These are phyloP conservation scores for Niebla homalea DNA, from an alignment of 495 filamentous ascomycete genomes.

Conservation along the genomic window DNA sequence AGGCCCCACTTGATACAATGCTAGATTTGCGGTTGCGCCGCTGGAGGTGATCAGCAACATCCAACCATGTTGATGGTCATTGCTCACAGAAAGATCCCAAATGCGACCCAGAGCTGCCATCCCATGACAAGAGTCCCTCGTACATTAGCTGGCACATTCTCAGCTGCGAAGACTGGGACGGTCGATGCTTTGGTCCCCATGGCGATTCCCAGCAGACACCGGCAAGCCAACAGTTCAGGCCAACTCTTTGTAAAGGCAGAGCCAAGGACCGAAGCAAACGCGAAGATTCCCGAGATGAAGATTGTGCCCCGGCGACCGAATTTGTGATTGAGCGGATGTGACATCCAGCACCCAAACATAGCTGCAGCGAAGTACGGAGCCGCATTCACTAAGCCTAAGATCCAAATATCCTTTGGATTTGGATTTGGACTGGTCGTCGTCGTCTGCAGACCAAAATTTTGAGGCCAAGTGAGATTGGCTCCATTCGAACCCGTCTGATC, in stretches of 20 bases:
- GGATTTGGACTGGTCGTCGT: too few relatives aligned
- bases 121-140: slow-evolving; percentile 52
- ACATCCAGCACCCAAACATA: slow-evolving; percentile 44
- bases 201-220: slow-evolving; percentile 43
- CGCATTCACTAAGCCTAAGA: slow-evolving; percentile 51
- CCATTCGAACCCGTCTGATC: slow-evolving; percentile 67
- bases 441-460: slow-evolving; percentile 39
- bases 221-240: slow-evolving; percentile 42
- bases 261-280: slow-evolving; percentile 43
- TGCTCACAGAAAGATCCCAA: slow-evolving; percentile 41
- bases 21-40: slow-evolving; percentile 47
- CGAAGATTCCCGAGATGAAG: slow-evolving; percentile 48
- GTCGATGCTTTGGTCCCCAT: slow-evolving; percentile 52
- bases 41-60: not conserved
- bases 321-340: slow-evolving; percentile 42
- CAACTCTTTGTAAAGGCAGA: slow-evolving; percentile 42
- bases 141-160: slow-evolving; percentile 45
- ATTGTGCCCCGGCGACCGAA: slow-evolving; percentile 48
- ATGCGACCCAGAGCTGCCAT: slow-evolving; percentile 47
- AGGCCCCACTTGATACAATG: slow-evolving; percentile 37
- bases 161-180: slow-evolving; percentile 50
- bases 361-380: slow-evolving; percentile 31
- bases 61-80: not conserved
- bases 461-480: slow-evolving; percentile 50
- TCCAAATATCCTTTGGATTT: slow-evolving; percentile 35